Evolutionary conservation across 2,329 filamentous ascomycete genomes (phyloP).

Genomic region (Hypoxylon sp.): DNA sequence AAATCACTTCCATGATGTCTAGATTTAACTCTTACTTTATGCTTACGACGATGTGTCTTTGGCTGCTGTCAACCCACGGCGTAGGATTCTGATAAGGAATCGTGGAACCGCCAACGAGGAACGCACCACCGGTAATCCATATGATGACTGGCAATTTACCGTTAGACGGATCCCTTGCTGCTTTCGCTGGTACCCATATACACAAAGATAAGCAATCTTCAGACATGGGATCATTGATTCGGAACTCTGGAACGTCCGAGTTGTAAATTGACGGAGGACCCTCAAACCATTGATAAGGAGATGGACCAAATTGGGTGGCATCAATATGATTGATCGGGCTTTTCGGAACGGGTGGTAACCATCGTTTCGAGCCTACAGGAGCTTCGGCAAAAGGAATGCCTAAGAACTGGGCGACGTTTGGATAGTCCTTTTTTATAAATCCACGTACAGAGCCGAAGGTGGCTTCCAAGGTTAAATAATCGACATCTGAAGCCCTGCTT

Average conservation of each 20-base stretch:
- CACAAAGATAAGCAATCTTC: constrained; percentile 1
- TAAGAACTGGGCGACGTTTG: background rate
- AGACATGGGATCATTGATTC: background rate
- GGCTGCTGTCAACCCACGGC: constrained; percentile 5
- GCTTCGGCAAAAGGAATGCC: constrained; percentile 4
- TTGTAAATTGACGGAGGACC: constrained; percentile 1
- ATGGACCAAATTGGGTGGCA: background rate
- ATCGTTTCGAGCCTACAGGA: background rate
- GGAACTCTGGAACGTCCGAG: constrained; percentile 2
- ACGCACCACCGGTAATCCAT: constrained; percentile 14
- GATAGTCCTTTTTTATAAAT: constrained; percentile 1
- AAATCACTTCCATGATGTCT: background rate
- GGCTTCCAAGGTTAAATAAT: background rate
- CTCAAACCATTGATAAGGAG: background rate
- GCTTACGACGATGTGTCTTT: constrained; percentile 18
- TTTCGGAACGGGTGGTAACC: constrained; percentile 1
- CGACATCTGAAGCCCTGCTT: background rate
- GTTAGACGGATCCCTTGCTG: constrained; percentile 62
- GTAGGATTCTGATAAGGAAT: constrained; percentile 12
- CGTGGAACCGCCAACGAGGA: constrained; percentile 11
- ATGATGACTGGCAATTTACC: constrained; percentile 5
- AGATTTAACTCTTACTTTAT: constrained; percentile 4
- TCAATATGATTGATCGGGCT: background rate
- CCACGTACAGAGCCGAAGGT: background rate
- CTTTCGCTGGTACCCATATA: constrained; percentile 51